Evolutionary conservation across 306 rosid genomes (phyloP).

Genomic region (Gynostemma pentaphyllum): DNA sequence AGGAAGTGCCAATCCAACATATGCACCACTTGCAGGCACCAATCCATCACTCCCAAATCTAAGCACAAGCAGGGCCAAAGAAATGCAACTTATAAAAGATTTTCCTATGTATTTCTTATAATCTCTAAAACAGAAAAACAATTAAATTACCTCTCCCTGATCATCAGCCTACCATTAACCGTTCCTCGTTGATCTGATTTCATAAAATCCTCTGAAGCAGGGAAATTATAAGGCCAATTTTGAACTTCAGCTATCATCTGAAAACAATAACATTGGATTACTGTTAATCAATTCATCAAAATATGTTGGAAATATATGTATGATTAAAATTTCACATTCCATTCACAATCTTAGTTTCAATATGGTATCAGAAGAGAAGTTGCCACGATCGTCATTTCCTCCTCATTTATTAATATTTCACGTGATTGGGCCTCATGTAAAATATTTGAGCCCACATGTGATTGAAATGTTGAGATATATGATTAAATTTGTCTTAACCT

Average conservation of each 20-base stretch:
- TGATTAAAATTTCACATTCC: no score
- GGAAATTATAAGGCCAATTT: slow-evolving; percentile 80
- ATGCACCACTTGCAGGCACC: slow-evolving; percentile 48
- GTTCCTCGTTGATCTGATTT: slow-evolving; percentile 51
- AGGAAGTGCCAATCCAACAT: slow-evolving; percentile 73
- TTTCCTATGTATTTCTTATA: neutral
- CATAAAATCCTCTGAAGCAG: slow-evolving; percentile 52
- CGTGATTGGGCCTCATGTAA: no score
- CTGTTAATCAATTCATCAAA: neutral
- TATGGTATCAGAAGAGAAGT: no score
- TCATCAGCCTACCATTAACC: slow-evolving; percentile 52
- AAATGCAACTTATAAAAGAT: neutral
- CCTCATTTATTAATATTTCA: no score
- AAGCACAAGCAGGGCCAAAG: neutral
- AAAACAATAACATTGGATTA: neutral
- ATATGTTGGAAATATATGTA: no score
- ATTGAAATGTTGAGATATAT: no score
- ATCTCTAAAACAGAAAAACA: neutral
- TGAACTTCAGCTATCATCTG: slow-evolving; percentile 67
- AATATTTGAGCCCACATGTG: no score
- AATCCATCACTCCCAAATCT: slow-evolving; percentile 34
- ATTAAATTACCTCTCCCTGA: slow-evolving; percentile 40
- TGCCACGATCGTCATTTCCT: no score
- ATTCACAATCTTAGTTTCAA: no score
- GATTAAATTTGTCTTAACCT: no score